These are phyloP conservation scores for Zygoascus hellenicus DNA, from an alignment of 1,139 yeast species.

Conservation along the genomic window DNA sequence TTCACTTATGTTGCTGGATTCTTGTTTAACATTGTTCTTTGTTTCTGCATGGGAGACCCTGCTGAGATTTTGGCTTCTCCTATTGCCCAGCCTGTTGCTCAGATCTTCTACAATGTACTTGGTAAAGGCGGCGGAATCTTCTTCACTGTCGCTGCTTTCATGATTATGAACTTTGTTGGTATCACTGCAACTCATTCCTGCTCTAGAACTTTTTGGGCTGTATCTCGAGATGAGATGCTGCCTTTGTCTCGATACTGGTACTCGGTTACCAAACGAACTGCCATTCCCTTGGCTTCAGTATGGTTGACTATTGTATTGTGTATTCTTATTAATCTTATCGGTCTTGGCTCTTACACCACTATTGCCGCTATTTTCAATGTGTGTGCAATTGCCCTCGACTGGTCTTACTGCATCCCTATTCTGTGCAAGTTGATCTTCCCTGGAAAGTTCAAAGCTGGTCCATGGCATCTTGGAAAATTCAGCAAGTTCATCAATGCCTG, in stretches of 20 bases:
- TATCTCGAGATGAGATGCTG: constrained; percentile 62
- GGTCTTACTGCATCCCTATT: constrained; percentile 66
- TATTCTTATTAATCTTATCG: constrained; percentile 49
- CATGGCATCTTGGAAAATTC: constrained; percentile 59
- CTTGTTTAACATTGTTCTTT: constrained; percentile 56
- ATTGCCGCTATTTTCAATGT: constrained; percentile 70
- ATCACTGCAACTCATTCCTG: constrained; percentile 58
- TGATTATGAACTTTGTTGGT: constrained; percentile 43
- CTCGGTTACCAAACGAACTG: constrained; percentile 45
- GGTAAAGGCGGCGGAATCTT: constrained; percentile 49
- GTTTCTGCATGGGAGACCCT: constrained; percentile 56
- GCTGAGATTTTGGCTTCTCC: constrained; percentile 46
- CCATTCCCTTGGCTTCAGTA: constrained; percentile 65
- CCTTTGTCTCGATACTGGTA: constrained; percentile 52
- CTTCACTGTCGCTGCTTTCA: constrained; percentile 50
- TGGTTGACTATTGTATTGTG: constrained; percentile 57
- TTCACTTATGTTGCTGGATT: constrained; percentile 59
- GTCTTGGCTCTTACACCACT: constrained; percentile 63
- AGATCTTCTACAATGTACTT: constrained; percentile 48
- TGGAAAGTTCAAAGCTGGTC: constrained; percentile 54
- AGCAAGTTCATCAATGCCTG: constrained; percentile 49
- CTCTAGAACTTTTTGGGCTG: constrained; percentile 62
- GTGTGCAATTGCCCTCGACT: constrained; percentile 67
- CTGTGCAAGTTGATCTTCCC: constrained; percentile 49
- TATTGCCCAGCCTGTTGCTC: constrained; percentile 63